Evolutionary conservation across 371 early-diverging fungal species (phyloP), one percentile per base, ranked within the genome.

Genomic region (Lichtheimia corymbifera): DNA sequence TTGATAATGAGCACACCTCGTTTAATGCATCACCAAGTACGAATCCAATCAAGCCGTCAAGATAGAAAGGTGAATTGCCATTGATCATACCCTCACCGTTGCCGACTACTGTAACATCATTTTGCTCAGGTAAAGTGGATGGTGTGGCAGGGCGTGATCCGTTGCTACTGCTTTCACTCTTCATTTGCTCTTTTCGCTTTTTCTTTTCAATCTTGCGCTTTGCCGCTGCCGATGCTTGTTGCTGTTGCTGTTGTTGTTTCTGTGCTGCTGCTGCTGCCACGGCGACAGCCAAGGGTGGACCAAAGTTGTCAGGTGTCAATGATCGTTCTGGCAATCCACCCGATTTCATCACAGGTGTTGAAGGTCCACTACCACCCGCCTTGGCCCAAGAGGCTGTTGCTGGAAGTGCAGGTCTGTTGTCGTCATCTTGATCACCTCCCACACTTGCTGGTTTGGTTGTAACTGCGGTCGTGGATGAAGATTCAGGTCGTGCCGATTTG

Each of bases 311-410:
- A 43, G 83, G 61, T 35, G 73, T 64, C 43, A 73, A 28, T 50
- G 81, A 53, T 22, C 79, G 73, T 41, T 72, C 74, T 1, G 77
- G 79, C 13, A 65, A 52, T 9, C 30, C 58, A 18, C 73, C 75
- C 25, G 66, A 67, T 52, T 68, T 73, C 9, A 74, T 58, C 0
- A 67, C 68, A 1, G 86, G 84, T 3, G 84, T 83, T 9, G 83
- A 80, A 9, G 83, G 83, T n/a, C 73, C 65, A 50, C 64, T 73
- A 0, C 66, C 74, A 35, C 35, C 35, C 28, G 78, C 59, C 59
- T 80, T 83, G 11, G 81, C 88, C 88, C 88, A 88, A 0, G 88
- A 85, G 3, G 88, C 88, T 3, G 85, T 84, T 5, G 82, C 82
- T 4, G 88, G 88, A 41, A 88, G 61, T 14, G 88, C 88, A 5